These are phyloP conservation scores for Wickerhamiella occidentalis DNA, from an alignment of 805 yeast species.

Conservation along the genomic window DNA sequence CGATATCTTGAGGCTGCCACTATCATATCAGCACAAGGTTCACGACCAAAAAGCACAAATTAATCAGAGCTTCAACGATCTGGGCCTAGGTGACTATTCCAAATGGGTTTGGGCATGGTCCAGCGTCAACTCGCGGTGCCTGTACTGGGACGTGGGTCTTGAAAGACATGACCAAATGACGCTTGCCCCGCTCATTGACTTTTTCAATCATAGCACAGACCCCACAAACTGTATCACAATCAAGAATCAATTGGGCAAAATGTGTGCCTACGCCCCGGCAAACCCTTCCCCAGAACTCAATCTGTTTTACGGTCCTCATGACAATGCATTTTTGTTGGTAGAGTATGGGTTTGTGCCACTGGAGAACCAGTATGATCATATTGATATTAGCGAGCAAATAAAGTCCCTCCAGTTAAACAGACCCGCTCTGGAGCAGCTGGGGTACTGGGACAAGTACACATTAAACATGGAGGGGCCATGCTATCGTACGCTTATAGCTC, in stretches of 20 bases:
- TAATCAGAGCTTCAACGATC: not conserved
- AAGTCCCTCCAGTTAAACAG: slow-evolving; percentile 29
- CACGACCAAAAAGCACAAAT: slow-evolving; percentile 16
- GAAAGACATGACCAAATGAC: slow-evolving; percentile 62
- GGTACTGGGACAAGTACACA: slow-evolving; percentile 68
- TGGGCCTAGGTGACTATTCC: not conserved
- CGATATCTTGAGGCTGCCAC: slow-evolving; percentile 18
- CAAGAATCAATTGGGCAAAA: slow-evolving; percentile 40
- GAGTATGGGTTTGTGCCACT: slow-evolving; percentile 74
- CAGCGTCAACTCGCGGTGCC: slow-evolving; percentile 82
- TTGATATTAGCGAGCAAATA: slow-evolving; percentile 48
- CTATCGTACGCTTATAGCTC: slow-evolving; percentile 63
- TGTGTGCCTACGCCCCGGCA: slow-evolving; percentile 37
- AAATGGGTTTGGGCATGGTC: slow-evolving; percentile 62
- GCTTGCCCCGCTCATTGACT: slow-evolving; percentile 84
- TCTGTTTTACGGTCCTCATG: slow-evolving; percentile 79
- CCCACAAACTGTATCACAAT: slow-evolving; percentile 19
- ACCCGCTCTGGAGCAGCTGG: slow-evolving; percentile 37
- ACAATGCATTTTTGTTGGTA: slow-evolving; percentile 64
- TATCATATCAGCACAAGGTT: slow-evolving; percentile 15
- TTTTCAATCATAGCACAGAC: slow-evolving; percentile 53
- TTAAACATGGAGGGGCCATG: slow-evolving; percentile 43
- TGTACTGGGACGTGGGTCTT: slow-evolving; percentile 58
- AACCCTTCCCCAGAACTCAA: slow-evolving; percentile 35
- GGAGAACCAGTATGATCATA: slow-evolving; percentile 52